Evolutionary conservation across 768 basidiomycete genomes (phyloP), one percentile per base, ranked within the genome.

Genomic region (Lepiota venenata): DNA sequence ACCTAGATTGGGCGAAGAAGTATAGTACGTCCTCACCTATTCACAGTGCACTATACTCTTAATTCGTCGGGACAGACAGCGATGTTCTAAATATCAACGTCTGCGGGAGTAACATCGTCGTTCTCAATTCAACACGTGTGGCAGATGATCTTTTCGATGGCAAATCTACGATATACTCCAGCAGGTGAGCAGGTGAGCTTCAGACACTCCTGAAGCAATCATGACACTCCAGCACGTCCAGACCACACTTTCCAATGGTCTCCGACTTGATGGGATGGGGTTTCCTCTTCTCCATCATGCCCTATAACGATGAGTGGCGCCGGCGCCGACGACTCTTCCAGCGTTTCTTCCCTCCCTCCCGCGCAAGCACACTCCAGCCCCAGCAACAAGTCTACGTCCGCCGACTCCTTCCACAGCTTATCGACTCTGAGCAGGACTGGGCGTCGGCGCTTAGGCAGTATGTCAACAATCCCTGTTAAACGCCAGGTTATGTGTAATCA

Each of bases 71-170:
- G 32, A 12, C 12, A 54, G 52, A 46, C 15, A 54, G 52, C 37
- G 64, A 63, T 43, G 56, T 62, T 25, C n/a, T 62, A 4, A 36
- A 56, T 41, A 25, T 58, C 9, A 58, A 50, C 29, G 59, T 56
- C 11, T 47, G 51, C 16, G 59, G 61, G 14, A 56, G 48, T 6
- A 29, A 47, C 2, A 73, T 81, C 59, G 70, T 82, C 29, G 71
- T 82, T 50, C 60, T 81, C 32, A 81, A 79, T 60, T 74, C 76
- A 1, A 64, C 70, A 0, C 58, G 68, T 2, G 62, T 72, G 35
- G 70, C 77, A 67, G 72, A 74, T 2, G 72, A 78, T 55, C 57
- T 62, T 6, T 63, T 82, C 10, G 81, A 81, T 58, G 74, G 72
- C 57, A 72, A 72, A 52, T 72, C 76, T 7, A 56, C 72, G 2